Conservation (phyloP, 257 asterid species). For the Lavandula angustifolia region DNA sequence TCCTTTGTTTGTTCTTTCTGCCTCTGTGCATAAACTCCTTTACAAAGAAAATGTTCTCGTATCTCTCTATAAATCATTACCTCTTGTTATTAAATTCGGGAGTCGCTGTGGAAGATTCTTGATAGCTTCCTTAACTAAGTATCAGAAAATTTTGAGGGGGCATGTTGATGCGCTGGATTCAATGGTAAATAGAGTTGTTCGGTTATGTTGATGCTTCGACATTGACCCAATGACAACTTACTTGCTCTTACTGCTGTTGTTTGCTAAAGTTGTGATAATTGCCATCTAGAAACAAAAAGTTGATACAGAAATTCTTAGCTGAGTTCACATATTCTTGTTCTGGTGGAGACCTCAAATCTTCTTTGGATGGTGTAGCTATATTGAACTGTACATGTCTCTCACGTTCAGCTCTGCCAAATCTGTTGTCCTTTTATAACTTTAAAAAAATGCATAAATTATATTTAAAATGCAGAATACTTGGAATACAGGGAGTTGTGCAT, state of each 20-base stretch:
- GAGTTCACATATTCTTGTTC: background rate
- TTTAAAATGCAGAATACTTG: no score
- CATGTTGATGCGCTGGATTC: constrained; percentile 87
- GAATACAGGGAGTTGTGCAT: no score
- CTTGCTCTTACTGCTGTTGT: background rate
- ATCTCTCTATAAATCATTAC: background rate
- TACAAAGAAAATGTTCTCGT: background rate
- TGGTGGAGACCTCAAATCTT: no score
- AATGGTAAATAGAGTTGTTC: constrained; percentile 64
- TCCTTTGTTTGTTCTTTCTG: constrained; percentile 48
- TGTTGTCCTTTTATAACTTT: background rate
- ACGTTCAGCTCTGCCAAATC: background rate
- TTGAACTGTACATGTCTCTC: background rate
- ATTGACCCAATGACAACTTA: background rate
- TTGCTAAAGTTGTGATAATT: background rate
- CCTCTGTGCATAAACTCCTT: background rate
- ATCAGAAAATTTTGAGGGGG: constrained; percentile 72
- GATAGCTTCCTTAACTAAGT: constrained; percentile 45
- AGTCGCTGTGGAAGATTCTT: background rate
- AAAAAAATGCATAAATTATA: background rate
- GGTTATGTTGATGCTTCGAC: constrained; percentile 50
- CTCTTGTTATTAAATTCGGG: background rate
- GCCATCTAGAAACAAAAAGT: background rate
- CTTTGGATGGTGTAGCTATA: background rate
- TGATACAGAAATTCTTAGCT: background rate